Conservation (phyloP, 2,329 filamentous ascomycete genomes). For the Trichoderma aggressivum region DNA sequence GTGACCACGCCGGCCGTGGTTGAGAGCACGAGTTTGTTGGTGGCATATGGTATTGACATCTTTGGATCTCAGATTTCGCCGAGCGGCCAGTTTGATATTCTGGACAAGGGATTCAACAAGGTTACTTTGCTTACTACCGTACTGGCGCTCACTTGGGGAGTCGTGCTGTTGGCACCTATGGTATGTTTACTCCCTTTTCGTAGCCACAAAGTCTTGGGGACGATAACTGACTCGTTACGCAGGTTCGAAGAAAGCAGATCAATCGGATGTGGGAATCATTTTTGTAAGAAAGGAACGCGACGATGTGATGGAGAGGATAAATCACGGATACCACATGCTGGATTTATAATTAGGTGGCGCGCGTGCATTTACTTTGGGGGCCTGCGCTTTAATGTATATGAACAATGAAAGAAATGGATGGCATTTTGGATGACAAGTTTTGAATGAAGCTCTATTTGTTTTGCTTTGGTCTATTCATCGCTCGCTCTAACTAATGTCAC, state of each 20-base stretch:
- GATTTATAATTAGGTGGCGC: conserved; percentile 6
- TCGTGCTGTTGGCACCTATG: conserved; percentile 76
- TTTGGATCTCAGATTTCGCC: conserved; percentile 86
- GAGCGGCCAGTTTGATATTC: conserved; percentile 84
- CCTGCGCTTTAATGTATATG: conserved; percentile 13
- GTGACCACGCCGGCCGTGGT: conserved; percentile 74
- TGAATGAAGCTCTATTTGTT: background rate
- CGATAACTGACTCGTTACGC: conserved; percentile 31
- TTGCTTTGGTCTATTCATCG: background rate
- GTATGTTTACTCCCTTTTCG: conserved; percentile 51
- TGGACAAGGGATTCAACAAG: conserved; percentile 94
- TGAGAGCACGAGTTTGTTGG: conserved; percentile 87
- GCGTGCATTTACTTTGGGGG: background rate
- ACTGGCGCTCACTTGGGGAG: conserved; percentile 71
- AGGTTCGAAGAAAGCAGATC: conserved; percentile 66
- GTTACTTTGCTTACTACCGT: conserved; percentile 80
- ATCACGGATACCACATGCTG: conserved; percentile 3
- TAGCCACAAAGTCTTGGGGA: background rate
- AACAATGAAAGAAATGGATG: conserved; percentile 5
- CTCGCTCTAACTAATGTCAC: background rate
- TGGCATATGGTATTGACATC: conserved; percentile 84
- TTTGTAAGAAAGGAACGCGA: conserved; percentile 25
- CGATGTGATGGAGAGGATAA: conserved; percentile 20
- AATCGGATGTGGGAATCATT: conserved; percentile 57
- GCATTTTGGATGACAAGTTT: background rate